phyloP scores from a whole-genome alignment of 2,329 filamentous ascomycete species.

The Paraconiothyrium sp. region DNA sequence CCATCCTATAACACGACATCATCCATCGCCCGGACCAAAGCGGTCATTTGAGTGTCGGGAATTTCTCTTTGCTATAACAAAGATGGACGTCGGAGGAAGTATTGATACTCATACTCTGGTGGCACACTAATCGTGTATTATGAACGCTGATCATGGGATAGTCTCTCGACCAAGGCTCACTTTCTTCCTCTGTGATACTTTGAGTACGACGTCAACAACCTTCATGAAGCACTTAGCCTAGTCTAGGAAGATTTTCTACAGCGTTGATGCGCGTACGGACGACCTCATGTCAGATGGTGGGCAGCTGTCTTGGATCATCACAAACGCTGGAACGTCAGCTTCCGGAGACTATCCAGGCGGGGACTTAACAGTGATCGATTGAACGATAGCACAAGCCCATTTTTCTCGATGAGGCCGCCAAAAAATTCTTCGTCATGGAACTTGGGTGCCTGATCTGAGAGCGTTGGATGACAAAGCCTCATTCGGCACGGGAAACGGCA shows the following conservation, averaged over 20 bases:
- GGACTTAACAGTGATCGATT: background rate
- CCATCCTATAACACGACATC: background rate
- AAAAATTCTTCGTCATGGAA: background rate
- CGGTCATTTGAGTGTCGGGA: background rate
- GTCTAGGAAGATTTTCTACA: background rate
- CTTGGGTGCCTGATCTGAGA: background rate
- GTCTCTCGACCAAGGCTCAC: background rate
- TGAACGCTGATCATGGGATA: background rate
- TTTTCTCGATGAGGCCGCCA: background rate
- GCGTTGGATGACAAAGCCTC: background rate
- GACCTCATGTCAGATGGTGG: background rate
- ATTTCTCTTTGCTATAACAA: background rate
- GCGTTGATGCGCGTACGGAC: too few relatives aligned
- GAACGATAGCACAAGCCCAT: background rate
- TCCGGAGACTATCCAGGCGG: background rate
- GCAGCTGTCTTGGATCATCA: background rate
- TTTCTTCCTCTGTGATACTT: background rate
- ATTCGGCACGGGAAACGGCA: background rate
- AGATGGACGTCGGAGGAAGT: background rate
- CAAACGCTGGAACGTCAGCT: background rate
- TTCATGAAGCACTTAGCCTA: background rate
- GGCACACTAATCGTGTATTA: background rate
- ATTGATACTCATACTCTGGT: background rate
- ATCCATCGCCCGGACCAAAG: background rate
- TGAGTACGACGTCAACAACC: background rate